These are phyloP conservation scores for Nyssa sinensis DNA, from an alignment of 148 eudicot species.

Conservation along the genomic window DNA sequence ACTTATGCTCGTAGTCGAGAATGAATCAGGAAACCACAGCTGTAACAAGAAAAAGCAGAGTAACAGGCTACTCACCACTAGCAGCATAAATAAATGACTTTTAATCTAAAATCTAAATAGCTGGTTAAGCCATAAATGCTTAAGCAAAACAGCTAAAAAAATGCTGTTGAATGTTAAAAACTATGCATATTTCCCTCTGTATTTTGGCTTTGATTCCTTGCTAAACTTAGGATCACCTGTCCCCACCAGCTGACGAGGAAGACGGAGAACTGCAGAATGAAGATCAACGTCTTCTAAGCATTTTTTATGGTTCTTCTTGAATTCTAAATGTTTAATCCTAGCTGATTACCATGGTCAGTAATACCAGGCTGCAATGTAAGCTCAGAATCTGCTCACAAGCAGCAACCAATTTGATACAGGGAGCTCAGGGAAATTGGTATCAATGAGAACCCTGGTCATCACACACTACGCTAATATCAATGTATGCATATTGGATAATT, in stretches of 20 bases:
- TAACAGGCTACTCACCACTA: too few relatives aligned
- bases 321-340: slow-evolving; percentile 57
- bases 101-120: not conserved
- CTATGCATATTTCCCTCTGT: slow-evolving; percentile 85
- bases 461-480: slow-evolving; percentile 98
- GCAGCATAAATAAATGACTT: too few relatives aligned
- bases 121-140: not conserved
- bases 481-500: slow-evolving; percentile 94
- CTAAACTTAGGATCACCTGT: slow-evolving; percentile 37
- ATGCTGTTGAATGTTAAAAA: not conserved
- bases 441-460: slow-evolving; percentile 89
- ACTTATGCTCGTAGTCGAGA: too few relatives aligned
- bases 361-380: slow-evolving; percentile 78
- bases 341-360: slow-evolving; percentile 90
- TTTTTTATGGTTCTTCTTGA: slow-evolving; percentile 79
- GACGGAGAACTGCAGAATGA: slow-evolving; percentile 86
- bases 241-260: slow-evolving; percentile 37
- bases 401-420: slow-evolving; percentile 88
- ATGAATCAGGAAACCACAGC: too few relatives aligned
- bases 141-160: not conserved
- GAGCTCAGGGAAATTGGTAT: slow-evolving; percentile 80
- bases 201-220: slow-evolving; percentile 76
- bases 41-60: too few relatives aligned
- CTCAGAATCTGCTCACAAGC: slow-evolving; percentile 91
- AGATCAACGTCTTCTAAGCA: slow-evolving; percentile 96